phyloP scores from a whole-genome alignment of 176 grass and related monocot genomes.

The Calamus simplicifolius region DNA sequence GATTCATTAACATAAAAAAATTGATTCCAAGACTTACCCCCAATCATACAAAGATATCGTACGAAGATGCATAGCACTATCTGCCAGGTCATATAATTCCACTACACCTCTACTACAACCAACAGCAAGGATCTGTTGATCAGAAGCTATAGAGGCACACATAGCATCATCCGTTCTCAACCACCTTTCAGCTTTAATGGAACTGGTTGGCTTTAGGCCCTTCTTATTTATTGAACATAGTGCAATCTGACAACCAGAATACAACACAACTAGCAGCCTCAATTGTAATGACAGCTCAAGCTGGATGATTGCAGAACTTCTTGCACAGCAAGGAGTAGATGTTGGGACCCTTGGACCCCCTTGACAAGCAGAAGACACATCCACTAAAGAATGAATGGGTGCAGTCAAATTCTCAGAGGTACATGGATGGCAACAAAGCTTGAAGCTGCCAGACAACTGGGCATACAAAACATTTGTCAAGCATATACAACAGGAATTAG shows the following conservation, averaged over 20 bases:
- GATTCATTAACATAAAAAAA: constrained; percentile 1
- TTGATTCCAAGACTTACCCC: constrained; percentile 47
- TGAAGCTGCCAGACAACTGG: constrained; percentile 72
- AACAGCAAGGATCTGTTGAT: constrained; percentile 90
- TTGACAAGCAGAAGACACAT: constrained; percentile 35
- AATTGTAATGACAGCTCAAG: constrained; percentile 76
- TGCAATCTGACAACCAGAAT: constrained; percentile 72
- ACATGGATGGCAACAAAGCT: constrained; percentile 48
- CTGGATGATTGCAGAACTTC: constrained; percentile 52
- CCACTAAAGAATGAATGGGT: constrained; percentile 32
- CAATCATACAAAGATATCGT: constrained; percentile 92
- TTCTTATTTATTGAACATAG: constrained; percentile 82
- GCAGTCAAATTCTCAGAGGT: constrained; percentile 39
- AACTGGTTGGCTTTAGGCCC: constrained; percentile 57
- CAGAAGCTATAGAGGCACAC: constrained; percentile 81
- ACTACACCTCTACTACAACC: constrained; percentile 83
- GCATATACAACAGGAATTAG: constrained; percentile 18
- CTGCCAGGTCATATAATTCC: constrained; percentile 88
- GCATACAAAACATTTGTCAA: constrained; percentile 30
- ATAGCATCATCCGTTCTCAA: constrained; percentile 55
- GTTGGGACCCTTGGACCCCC: constrained; percentile 24
- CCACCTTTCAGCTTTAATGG: constrained; percentile 73
- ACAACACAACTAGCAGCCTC: constrained; percentile 67
- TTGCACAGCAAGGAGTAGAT: constrained; percentile 47
- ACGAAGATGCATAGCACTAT: constrained; percentile 53